phyloP scores from a whole-genome alignment of 805 yeast species.

The Candida montana region DNA sequence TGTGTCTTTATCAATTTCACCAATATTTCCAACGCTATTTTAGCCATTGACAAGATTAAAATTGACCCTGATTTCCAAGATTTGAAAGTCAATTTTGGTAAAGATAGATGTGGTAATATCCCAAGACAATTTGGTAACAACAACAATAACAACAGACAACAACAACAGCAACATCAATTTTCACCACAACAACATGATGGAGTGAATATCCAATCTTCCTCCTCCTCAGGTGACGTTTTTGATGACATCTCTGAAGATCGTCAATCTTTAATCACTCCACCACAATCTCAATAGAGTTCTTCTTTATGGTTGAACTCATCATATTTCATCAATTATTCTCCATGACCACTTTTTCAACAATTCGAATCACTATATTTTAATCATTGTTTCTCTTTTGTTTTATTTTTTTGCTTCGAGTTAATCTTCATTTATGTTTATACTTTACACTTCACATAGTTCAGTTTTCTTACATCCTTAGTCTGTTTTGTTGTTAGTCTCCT shows the following conservation, averaged over 20 bases:
- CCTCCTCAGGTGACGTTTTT: not conserved
- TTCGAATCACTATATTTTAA: not conserved
- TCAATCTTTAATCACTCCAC: conserved; percentile 1
- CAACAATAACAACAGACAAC: conserved; percentile 2
- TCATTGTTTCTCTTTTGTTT: not conserved
- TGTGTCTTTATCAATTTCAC: conserved; percentile 93
- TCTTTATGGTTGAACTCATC: not conserved
- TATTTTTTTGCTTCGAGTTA: not conserved
- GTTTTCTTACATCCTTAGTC: not conserved
- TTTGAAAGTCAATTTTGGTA: conserved; percentile 85
- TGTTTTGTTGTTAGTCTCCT: conserved; percentile 13
- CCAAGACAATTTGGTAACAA: conserved; percentile 60
- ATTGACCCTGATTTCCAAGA: conserved; percentile 62
- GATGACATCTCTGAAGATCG: conserved; percentile 3
- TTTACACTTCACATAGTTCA: conserved; percentile 3
- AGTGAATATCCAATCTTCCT: not conserved
- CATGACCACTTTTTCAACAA: not conserved
- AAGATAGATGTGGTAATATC: conserved; percentile 91
- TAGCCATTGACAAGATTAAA: conserved; percentile 77
- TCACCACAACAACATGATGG: no score
- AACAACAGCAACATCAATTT: conserved; percentile 6
- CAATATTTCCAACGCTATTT: conserved; percentile 79
- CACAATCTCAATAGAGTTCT: not conserved
- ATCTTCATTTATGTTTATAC: not conserved
- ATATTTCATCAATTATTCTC: not conserved